phyloP scores from a whole-genome alignment of 345 rosid species.

The Erodium maritimum region DNA sequence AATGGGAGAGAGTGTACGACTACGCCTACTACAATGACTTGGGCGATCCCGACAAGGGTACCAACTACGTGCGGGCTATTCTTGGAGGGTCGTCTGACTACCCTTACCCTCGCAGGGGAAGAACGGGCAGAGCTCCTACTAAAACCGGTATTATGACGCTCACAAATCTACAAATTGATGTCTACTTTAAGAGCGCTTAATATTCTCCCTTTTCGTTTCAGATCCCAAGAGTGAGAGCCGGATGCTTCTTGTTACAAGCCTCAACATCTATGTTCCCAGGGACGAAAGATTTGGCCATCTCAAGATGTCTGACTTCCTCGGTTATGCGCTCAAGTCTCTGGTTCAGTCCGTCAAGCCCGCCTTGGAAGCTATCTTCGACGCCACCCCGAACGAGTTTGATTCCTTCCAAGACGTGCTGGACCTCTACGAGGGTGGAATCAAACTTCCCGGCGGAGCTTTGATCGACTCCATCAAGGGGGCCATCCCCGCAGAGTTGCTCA shows the following conservation, averaged over 20 bases:
- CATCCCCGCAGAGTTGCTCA: constrained; percentile 27
- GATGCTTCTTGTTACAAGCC: constrained; percentile 17
- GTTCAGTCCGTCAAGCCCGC: constrained; percentile 26
- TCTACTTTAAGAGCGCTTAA: neutral
- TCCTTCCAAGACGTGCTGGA: constrained; percentile 24
- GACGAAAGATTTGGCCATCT: constrained; percentile 35
- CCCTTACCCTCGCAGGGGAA: constrained; percentile 41
- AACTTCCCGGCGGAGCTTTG: constrained; percentile 16
- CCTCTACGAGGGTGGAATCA: constrained; percentile 27
- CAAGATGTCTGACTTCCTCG: constrained; percentile 31
- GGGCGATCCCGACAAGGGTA: constrained; percentile 29
- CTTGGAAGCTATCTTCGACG: constrained; percentile 18
- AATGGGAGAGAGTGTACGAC: constrained; percentile 38
- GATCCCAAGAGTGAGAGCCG: constrained; percentile 28
- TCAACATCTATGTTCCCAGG: constrained; percentile 26
- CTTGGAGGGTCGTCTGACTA: constrained; percentile 33
- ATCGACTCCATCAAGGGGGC: constrained; percentile 13
- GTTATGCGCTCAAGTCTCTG: constrained; percentile 22
- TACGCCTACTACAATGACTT: constrained; percentile 35
- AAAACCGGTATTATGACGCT: constrained; percentile 16
- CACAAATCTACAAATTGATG: neutral
- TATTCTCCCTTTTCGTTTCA: no score
- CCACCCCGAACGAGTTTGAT: constrained; percentile 29
- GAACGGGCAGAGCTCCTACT: constrained; percentile 29
- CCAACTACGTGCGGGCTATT: constrained; percentile 21